Evolutionary conservation across 2,329 filamentous ascomycete species (phyloP).

Genomic region (Thelonectria discophora): DNA sequence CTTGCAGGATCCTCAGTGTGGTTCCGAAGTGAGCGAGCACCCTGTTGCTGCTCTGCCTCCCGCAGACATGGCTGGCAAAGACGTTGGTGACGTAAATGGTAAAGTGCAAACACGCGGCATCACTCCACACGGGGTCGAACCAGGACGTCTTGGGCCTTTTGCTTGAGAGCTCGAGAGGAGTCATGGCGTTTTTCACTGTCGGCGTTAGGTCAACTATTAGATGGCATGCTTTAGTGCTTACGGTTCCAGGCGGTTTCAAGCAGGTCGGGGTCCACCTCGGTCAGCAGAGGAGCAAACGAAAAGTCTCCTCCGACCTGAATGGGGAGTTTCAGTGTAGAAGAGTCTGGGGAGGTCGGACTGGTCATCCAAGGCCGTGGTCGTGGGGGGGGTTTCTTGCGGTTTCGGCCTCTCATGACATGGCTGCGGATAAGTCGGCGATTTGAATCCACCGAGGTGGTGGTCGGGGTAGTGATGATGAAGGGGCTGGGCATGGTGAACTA

Average conservation of each 20-base stretch:
- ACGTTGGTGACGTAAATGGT: slow-evolving; percentile 14
- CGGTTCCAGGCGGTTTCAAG: slow-evolving; percentile 8
- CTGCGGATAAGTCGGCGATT: slow-evolving; percentile 16
- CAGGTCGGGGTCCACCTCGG: neutral
- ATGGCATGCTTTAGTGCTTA: too few species aligned
- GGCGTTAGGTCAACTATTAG: too few species aligned
- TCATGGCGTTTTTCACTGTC: slow-evolving; percentile 5
- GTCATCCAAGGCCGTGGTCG: slow-evolving; percentile 4
- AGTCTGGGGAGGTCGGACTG: neutral
- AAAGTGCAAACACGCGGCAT: slow-evolving; percentile 17
- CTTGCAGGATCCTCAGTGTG: neutral
- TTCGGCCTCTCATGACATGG: slow-evolving; percentile 24
- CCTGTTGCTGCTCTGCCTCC: neutral
- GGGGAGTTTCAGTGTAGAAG: too few species aligned
- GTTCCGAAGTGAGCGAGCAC: slow-evolving; percentile 11
- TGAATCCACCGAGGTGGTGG: neutral
- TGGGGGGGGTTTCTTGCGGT: slow-evolving; percentile 8
- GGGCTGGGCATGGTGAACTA: neutral
- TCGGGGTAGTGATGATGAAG: slow-evolving; percentile 5
- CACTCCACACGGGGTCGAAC: slow-evolving; percentile 14
- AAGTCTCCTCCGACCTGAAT: neutral
- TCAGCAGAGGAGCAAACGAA: neutral
- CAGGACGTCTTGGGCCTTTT: neutral
- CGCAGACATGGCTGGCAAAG: neutral
- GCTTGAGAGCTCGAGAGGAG: neutral